A percentile compares a stretch with the other conserved stretches of the same genome.
These are phyloP conservation scores for Pseudogymnoascus pannorum DNA, from an alignment of 2,329 filamentous ascomycete species.

Conservation along the genomic window DNA sequence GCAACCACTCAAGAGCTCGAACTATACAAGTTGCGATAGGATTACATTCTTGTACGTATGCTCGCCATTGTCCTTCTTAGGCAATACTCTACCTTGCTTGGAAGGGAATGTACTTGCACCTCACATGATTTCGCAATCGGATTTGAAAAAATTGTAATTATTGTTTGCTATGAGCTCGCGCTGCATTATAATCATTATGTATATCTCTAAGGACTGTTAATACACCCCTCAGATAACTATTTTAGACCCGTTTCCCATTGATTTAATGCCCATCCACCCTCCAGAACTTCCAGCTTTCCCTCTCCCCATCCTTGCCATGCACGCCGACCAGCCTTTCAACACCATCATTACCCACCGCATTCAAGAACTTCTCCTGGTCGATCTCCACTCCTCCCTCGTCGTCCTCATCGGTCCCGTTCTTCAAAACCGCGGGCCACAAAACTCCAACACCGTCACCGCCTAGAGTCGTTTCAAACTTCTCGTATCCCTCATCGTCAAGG, in stretches of 20 bases:
- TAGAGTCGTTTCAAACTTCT: slow-evolving; percentile 80
- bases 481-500: slow-evolving; percentile 66
- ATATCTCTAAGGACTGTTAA: background rate
- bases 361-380: slow-evolving; percentile 79
- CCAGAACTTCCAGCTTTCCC: slow-evolving; percentile 86
- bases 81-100: background rate
- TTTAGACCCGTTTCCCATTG: background rate
- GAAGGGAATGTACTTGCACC: background rate
- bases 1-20: background rate
- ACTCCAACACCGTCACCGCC: slow-evolving; percentile 93
- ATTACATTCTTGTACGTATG: background rate
- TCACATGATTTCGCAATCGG: background rate
- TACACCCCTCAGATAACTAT: background rate
- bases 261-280: slow-evolving; percentile 42
- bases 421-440: slow-evolving; percentile 83
- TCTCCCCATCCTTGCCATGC: slow-evolving; percentile 55
- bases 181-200: background rate
- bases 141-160: background rate
- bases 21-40: background rate
- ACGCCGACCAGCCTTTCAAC: slow-evolving; percentile 86
- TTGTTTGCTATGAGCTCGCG: background rate
- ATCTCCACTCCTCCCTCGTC: slow-evolving; percentile 84
- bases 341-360: slow-evolving; percentile 73
- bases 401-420: slow-evolving; percentile 74
- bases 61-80: background rate